These are phyloP conservation scores for Rhododendron kiyosumense DNA, from an alignment of 148 eudicot genomes.

Conservation along the genomic window DNA sequence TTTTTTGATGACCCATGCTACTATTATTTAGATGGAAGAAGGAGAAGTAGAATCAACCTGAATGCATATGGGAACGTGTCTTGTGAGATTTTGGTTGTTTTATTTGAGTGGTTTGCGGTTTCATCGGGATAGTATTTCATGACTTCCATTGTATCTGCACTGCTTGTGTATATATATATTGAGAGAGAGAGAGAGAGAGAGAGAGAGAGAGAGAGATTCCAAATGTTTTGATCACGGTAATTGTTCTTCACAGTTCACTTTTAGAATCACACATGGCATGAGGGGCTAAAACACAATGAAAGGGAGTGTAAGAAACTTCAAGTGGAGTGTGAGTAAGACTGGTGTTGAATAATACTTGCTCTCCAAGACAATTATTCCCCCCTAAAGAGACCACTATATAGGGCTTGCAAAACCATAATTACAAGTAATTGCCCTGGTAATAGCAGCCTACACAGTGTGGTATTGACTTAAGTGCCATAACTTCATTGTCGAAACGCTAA, in stretches of 20 bases:
- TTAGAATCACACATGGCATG: background rate
- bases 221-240: background rate
- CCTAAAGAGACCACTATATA: background rate
- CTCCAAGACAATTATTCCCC: background rate
- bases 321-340: background rate
- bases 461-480: background rate
- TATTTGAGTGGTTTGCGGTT: background rate
- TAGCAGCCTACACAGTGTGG: background rate
- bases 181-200: too few relatives aligned
- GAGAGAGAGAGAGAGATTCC: background rate
- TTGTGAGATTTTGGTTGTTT: background rate
- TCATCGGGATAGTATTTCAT: background rate
- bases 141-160: background rate
- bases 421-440: background rate
- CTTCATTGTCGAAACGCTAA: background rate
- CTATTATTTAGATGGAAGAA: background rate
- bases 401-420: background rate
- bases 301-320: background rate
- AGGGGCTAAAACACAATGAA: background rate
- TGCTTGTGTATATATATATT: background rate
- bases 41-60: background rate
- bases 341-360: background rate
- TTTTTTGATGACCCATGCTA: background rate
- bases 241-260: background rate
- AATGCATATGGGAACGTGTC: background rate